Evolutionary conservation across 2,329 filamentous ascomycete genomes (phyloP).

Genomic region (Calonectria hongkongensis): DNA sequence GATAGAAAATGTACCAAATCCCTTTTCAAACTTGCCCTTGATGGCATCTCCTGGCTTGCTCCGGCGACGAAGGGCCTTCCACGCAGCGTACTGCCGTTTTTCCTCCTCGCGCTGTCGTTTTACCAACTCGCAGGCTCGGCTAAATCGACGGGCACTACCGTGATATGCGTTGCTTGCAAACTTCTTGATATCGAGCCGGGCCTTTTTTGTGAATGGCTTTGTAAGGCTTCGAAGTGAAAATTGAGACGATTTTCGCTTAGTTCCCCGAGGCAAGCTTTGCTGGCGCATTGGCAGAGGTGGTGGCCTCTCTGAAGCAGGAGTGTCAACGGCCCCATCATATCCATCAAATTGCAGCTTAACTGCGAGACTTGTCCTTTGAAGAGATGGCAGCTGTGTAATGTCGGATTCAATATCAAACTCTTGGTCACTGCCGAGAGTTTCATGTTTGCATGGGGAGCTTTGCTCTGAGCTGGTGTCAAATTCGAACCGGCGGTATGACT

Average conservation of each 20-base stretch:
- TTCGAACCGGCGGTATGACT: slow-evolving; percentile 53
- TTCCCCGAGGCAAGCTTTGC: slow-evolving; percentile 38
- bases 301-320: not conserved
- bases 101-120: slow-evolving; percentile 53
- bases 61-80: slow-evolving; percentile 55
- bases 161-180: slow-evolving; percentile 55
- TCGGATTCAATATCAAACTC: not conserved
- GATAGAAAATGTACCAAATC: slow-evolving; percentile 51
- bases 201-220: slow-evolving; percentile 50
- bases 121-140: slow-evolving; percentile 52
- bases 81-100: slow-evolving; percentile 54
- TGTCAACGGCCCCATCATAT: slow-evolving; percentile 52
- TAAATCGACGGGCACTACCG: slow-evolving; percentile 53
- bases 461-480: slow-evolving; percentile 54
- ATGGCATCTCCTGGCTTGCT: slow-evolving; percentile 49
- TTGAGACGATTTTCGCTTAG: slow-evolving; percentile 58
- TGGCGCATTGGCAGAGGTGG: slow-evolving; percentile 29
- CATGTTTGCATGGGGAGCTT: slow-evolving; percentile 38
- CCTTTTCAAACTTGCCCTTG: slow-evolving; percentile 52
- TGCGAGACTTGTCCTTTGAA: slow-evolving; percentile 24
- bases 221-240: slow-evolving; percentile 57
- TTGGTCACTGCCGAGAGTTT: not conserved
- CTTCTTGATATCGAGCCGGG: slow-evolving; percentile 50
- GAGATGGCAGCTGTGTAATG: not conserved
- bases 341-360: slow-evolving; percentile 53